Percentiles rank a stretch among this genome's conserved stretches.
Conservation (phyloP, 371 early-diverging fungal genomes). For the Mucor indicus region DNA sequence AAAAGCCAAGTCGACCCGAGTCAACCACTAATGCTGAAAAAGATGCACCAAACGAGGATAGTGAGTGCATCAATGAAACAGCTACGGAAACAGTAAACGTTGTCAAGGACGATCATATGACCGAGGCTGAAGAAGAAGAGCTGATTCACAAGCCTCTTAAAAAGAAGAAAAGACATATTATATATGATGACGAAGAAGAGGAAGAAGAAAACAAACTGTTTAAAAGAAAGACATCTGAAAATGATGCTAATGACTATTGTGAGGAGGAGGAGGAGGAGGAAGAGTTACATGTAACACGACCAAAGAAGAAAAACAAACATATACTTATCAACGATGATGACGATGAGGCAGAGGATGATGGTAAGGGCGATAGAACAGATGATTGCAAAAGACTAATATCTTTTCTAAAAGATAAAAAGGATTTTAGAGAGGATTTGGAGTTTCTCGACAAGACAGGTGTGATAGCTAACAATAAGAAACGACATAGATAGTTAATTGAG, state of each 20-base stretch:
- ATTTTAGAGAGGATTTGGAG: not conserved
- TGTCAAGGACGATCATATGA: too few species aligned
- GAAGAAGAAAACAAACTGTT: not conserved
- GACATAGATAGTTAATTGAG: not conserved
- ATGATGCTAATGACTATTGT: not conserved
- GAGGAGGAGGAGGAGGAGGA: not conserved
- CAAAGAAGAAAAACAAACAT: not conserved
- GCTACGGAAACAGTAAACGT: not conserved
- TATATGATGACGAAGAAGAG: not conserved
- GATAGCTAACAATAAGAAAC: not conserved
- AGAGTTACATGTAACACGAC: not conserved
- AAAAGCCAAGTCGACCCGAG: not conserved
- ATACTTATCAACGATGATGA: not conserved
- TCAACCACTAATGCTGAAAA: not conserved
- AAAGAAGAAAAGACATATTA: constrained; percentile 1
- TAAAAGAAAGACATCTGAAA: not conserved
- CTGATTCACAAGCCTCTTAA: not conserved
- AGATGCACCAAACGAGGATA: not conserved
- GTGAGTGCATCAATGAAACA: too few species aligned
- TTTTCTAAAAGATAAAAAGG: not conserved
- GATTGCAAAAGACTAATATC: not conserved
- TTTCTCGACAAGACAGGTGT: constrained; percentile 16
- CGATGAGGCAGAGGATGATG: not conserved
- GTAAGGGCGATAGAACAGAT: not conserved
- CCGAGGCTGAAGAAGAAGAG: not conserved